Evolutionary conservation across 139 green algal species (phyloP).

Genomic region (Ostreobium quekettii): DNA sequence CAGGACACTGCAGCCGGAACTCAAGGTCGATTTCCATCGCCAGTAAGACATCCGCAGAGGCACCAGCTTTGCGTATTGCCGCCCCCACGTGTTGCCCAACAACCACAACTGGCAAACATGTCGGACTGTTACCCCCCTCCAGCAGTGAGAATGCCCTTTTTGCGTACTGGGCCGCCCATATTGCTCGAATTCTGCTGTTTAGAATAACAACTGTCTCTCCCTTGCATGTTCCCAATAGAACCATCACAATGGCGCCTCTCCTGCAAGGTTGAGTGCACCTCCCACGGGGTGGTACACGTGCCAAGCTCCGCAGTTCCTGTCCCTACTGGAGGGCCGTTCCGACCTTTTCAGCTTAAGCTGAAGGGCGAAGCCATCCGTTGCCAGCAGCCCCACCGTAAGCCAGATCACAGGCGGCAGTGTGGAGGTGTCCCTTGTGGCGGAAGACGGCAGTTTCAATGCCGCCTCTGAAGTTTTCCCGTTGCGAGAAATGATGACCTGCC

Average conservation of each 20-base stretch:
- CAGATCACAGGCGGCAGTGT: constrained; percentile 29
- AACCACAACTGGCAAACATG: too few species aligned
- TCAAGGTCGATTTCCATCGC: too few species aligned
- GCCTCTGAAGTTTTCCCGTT: neutral
- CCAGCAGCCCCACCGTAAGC: constrained; percentile 40
- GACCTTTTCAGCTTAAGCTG: constrained; percentile 24
- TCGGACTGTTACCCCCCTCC: too few species aligned
- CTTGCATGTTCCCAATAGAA: too few species aligned
- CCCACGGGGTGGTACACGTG: neutral
- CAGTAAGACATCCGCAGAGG: too few species aligned
- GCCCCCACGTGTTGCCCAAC: too few species aligned
- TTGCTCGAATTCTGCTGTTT: too few species aligned
- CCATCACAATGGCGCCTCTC: neutral
- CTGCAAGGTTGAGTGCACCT: neutral
- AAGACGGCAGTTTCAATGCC: neutral
- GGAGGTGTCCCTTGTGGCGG: constrained; percentile 18
- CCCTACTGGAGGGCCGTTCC: neutral
- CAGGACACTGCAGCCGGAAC: too few species aligned
- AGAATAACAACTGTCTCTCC: too few species aligned
- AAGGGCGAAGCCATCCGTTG: constrained; percentile 31
- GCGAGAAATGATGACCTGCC: neutral
- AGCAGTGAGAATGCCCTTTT: too few species aligned
- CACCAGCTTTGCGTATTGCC: too few species aligned
- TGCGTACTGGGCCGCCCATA: too few species aligned
- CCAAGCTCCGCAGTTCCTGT: neutral